Evolutionary conservation across 176 grass and related monocot species (phyloP).

Genomic region (Carex myosuroides): DNA sequence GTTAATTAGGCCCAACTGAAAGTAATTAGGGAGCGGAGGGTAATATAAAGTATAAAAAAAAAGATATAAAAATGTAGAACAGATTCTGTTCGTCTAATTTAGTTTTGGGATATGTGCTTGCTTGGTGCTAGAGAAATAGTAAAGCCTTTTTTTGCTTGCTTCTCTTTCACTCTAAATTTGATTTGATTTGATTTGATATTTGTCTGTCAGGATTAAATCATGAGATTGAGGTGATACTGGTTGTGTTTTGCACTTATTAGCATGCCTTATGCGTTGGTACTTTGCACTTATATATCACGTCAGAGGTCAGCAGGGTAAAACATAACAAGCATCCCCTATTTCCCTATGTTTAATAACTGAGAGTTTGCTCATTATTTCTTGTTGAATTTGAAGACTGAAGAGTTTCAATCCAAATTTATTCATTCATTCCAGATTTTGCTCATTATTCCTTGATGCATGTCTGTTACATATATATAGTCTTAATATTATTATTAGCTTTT

Average conservation of each 20-base stretch:
- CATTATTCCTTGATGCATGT: no score
- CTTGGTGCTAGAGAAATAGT: conserved; percentile 40
- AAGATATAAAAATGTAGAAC: background rate
- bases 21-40: background rate
- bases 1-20: background rate
- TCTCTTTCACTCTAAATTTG: conserved; percentile 38
- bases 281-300: no score
- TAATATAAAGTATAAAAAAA: background rate
- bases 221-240: background rate
- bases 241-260: background rate
- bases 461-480: no score
- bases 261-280: background rate
- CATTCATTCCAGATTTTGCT: no score
- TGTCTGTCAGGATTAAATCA: background rate
- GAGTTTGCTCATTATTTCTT: no score
- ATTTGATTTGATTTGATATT: no score
- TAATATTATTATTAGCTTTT: background rate
- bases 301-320: no score
- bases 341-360: no score
- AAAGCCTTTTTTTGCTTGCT: conserved; percentile 32
- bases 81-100: conserved; percentile 35
- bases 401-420: no score
- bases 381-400: no score
- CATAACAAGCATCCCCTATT: no score
- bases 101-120: conserved; percentile 99